Evolutionary conservation across 2,329 filamentous ascomycete species (phyloP).

Genomic region (Elsinoe fawcettii): DNA sequence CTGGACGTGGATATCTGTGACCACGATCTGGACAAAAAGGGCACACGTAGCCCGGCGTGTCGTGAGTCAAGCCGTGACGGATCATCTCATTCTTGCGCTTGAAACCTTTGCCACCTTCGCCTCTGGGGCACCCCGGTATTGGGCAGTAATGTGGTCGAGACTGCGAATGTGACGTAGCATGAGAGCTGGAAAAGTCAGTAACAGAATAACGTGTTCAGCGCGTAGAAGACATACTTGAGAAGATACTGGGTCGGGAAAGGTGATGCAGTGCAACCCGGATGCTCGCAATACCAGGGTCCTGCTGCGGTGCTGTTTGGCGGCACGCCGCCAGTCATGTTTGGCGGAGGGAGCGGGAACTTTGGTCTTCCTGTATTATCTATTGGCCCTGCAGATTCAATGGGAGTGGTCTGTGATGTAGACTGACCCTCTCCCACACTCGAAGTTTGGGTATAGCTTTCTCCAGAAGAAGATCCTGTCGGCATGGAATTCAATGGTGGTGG

Average conservation of each 20-base stretch:
- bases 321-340: conserved; percentile 15
- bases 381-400: conserved; percentile 25
- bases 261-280: conserved; percentile 58
- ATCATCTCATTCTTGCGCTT: conserved; percentile 66
- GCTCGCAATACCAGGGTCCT: conserved; percentile 42
- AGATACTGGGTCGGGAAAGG: conserved; percentile 73
- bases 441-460: conserved; percentile 24
- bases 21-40: conserved; percentile 92
- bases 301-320: background rate
- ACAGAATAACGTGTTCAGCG: background rate
- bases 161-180: conserved; percentile 61
- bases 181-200: conserved; percentile 45
- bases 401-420: conserved; percentile 31
- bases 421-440: conserved; percentile 27
- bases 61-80: conserved; percentile 78
- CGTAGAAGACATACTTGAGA: conserved; percentile 49
- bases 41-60: conserved; percentile 90
- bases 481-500: conserved; percentile 15
- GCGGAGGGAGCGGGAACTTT: conserved; percentile 21
- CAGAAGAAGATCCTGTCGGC: conserved; percentile 23
- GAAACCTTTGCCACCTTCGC: conserved; percentile 58
- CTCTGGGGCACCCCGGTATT: conserved; percentile 49
- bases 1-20: conserved; percentile 88
- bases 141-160: conserved; percentile 58
- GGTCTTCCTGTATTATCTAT: conserved; percentile 2